Evolutionary conservation across 495 filamentous ascomycete genomes (phyloP), one percentile per base, ranked within the genome.

Genomic region (Hypoxylon trugodes): DNA sequence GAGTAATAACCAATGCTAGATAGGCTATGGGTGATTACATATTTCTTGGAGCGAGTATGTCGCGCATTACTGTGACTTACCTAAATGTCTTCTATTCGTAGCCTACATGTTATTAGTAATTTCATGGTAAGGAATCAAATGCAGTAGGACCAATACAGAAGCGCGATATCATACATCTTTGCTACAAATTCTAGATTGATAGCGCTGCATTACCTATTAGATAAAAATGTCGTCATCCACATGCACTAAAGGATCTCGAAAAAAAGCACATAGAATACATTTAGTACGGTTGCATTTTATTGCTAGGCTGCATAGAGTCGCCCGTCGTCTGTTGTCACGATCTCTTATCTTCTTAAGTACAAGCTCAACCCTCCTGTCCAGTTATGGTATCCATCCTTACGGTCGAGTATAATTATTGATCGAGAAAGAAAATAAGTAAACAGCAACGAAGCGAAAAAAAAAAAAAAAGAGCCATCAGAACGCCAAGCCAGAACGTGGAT

Each of bases 401-500:
- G 45, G 28, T 48, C 28, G 45, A 48, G 26, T 48, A 16, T 48
- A 25, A 48, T 25, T n/a, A 32, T 30, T n/a, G n/a, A n/a, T n/a
- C n/a, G n/a, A n/a, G n/a, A n/a, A n/a, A n/a, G n/a, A n/a, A n/a
- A n/a, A n/a, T n/a, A n/a, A n/a, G n/a, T n/a, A n/a, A n/a, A n/a
- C n/a, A n/a, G n/a, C n/a, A n/a, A 22, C 7, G 6, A 40, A 41
- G 30, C 18, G 4, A 43, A 16, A 26, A 10, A 25, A 18, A 25
- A 35, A 32, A 16, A 46, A 24, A 25, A 60, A 52, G 47, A 24
- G 6, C 40, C 33, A 32, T 32, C 48, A 35, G 22, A 42, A 60
- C 62, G 56, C 62, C 62, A 19, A 3, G 28, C 50, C 21, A 56
- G 8, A 33, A 51, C 51, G 43, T 48, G 26, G 16, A 6, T n/a